Base-by-base conservation (phyloP, 257 asterid species). In the Rubia yunnanensis region DNA sequence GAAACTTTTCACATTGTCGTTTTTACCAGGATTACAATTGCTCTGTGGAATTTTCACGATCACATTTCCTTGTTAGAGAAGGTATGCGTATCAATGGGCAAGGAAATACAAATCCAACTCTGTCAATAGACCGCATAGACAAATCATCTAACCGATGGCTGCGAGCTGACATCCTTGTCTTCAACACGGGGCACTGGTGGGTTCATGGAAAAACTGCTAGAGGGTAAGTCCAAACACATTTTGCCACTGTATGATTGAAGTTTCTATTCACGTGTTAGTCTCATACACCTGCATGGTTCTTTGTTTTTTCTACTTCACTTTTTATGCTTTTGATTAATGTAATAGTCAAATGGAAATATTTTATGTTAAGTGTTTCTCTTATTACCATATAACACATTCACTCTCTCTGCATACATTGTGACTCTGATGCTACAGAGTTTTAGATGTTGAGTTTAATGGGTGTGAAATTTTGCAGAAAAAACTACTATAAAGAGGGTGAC, bases 111-210 rank as follows among this genome's bases (percentile, higher is more conserved):
- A 94, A 88, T 50, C 97, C 99, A 23, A 94, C 96, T 68, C 73
- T 90, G 55, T 83, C 97, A 0, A 90, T 94, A 63, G 99, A 94
- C 78, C 81, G 80, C 18, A 88, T 90, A 18, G 99, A 94, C 80
- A 90, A 88, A 74, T 58, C 92, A 44, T 76, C 97, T 72, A 48
- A 74, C 23, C 95, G 95, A 72, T 94, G 99, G 99, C 79, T 71
- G 77, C 74, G 82, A 75, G 99, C 96, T 60, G 99, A 94, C 70
- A 94, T 94, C 81, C 95, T 94, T 13, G 82, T 90, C 73, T 94
- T 94, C 61, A 94, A 90, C 75, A 94, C 99, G 0, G 99, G 88
- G 38, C 99, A 94, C 61, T 94, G 99, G 99, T 94, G 99, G 99
- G 75, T 88, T 17, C 98, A 94, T 68, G 98, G 99, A 55, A 94